Base-by-base conservation (phyloP, 1,284 basidiomycete species). In the Tilletia horrida region DNA sequence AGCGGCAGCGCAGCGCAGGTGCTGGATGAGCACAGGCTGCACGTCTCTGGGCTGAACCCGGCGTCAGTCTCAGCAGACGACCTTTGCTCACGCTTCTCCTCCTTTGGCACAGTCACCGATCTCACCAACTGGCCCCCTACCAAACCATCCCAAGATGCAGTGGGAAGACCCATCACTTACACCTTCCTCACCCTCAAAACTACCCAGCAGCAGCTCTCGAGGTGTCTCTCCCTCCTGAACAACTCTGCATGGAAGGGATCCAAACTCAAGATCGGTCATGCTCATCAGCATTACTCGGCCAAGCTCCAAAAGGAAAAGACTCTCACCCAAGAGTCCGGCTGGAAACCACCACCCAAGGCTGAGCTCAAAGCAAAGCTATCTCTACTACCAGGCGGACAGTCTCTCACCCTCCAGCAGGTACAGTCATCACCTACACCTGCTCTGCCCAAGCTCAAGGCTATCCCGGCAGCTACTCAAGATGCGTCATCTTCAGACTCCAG, bases 161-260 rank as follows among this genome's bases (percentile, higher is more conserved):
- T 25, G 64, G 71, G 7, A 29, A 18, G 31, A 9, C 65, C 69
- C 11, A 68, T 68, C 13, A 72, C 73, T 1, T 79, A 71, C 45
- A 74, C 73, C 18, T 80, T 76, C 59, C 57, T 74, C 8, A 79
- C 76, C 21, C 31, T 81, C 7, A 65, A 66, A 45, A 72, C 74
- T n/a, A 64, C 74, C 1, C 69, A 67, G 1, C 50, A 65, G 3
- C 73, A 77, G 67, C 67, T 80, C 44, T 62, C 70, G 29, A 64
- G 70, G 16, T 73, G 74, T 35, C 70, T 77, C 57, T 76, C 75
- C 42, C 59, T 73, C 8, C 65, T 81, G 2, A 75, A 71, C 21
- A 76, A 76, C 18, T 74, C 77, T 18, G 71, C 75, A 21, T 81
- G 79, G 79, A 80, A 79, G 40, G 77, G 76, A 2, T 68, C 73